These are phyloP conservation scores for Colletotrichum sp. DNA, from an alignment of 2,329 filamentous ascomycete species.

Conservation along the genomic window DNA sequence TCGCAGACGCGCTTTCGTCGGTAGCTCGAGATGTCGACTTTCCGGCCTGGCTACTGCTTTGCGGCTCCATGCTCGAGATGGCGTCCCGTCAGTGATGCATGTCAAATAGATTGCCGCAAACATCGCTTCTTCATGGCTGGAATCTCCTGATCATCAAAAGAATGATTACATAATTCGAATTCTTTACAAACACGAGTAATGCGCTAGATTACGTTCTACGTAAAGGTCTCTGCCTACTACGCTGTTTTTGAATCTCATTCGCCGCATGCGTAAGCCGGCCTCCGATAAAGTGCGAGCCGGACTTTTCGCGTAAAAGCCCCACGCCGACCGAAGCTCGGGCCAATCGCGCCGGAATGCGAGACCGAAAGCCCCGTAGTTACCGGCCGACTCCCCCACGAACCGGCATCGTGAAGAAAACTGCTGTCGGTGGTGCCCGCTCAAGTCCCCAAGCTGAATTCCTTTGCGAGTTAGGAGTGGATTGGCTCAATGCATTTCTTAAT, in stretches of 20 bases:
- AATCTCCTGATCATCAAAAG: neutral
- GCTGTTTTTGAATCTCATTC: neutral
- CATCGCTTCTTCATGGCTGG: neutral
- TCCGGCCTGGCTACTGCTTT: neutral
- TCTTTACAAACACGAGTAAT: neutral
- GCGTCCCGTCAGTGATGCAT: neutral
- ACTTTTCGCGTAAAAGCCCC: neutral
- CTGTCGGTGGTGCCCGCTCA: neutral
- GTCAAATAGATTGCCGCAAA: neutral
- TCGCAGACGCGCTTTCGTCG: neutral
- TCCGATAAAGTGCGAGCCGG: neutral
- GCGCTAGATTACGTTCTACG: neutral
- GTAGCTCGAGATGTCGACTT: neutral
- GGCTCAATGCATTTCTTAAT: fast-evolving
- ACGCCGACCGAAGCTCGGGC: neutral
- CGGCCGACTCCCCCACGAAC: neutral
- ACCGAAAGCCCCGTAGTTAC: neutral
- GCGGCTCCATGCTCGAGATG: neutral
- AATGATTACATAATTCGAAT: neutral
- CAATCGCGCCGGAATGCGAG: neutral
- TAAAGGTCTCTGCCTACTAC: neutral
- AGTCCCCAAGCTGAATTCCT: neutral
- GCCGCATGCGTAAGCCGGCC: neutral
- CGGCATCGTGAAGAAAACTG: neutral
- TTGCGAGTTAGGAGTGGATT: neutral